Evolutionary conservation across 306 rosid genomes (phyloP), one percentile per base, ranked within the genome.

Genomic region (Malus sylvestris): DNA sequence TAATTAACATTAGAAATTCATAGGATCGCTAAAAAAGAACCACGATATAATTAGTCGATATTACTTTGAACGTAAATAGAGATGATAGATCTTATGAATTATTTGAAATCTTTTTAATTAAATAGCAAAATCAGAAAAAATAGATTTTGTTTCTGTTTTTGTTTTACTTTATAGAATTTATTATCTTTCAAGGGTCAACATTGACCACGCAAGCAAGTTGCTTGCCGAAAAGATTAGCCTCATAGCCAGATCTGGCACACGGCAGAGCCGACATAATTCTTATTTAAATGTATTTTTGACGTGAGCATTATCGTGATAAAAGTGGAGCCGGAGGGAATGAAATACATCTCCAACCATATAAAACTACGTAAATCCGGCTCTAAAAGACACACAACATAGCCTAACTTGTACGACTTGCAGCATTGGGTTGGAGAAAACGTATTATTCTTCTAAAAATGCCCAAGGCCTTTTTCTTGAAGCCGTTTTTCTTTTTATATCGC

Each of bases 401-500:
- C 22, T 7, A 68, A 68, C 23, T 29, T 69, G 4, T 25, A 57
- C 10, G 8, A 10, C 46, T 55, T 19, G 29, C 6, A 12, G n/a
- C 44, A 32, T 63, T 63, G 46, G 12, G 20, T 46, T 14, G 63
- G 55, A 27, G 33, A 25, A 52, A 1, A 6, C 29, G 20, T 55
- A 55, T 20, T 23, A 59, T 59, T 23, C 6, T 51, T 70, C 52
- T 57, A 5, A 83, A 82, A 68, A 81, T 93, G 89, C 75, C 86
- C 11, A 75, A 73, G 63, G 68, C 84, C 11, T 78, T 77, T 71
- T 81, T 81, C 88, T 79, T 90, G 76, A 85, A 83, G 46, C 79
- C 92, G 3, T 81, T 87, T 25, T 67, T 85, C 75, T 86, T 87
- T 79, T 83, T 93, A 83, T 79, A 83, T 74, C 82, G 86, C 65